Evolutionary conservation across 2,329 filamentous ascomycete genomes (phyloP).

Genomic region (Helotiales sp.): DNA sequence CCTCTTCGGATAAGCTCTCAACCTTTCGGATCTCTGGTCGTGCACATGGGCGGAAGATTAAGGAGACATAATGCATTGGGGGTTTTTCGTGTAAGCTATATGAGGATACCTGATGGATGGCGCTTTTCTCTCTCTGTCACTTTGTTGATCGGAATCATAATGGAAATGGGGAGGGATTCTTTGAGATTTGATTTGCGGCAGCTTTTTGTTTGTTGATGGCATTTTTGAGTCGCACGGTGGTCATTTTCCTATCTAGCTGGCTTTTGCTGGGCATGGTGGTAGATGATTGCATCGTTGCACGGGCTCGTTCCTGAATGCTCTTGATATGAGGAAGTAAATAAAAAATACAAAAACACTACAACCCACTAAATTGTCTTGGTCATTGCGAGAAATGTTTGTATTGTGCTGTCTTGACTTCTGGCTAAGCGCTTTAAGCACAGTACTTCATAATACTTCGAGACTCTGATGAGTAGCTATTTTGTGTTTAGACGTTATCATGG

Average conservation of each 20-base stretch:
- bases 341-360: conserved; percentile 22
- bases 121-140: conserved; percentile 2
- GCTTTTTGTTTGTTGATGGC: conserved; percentile 8
- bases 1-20: conserved; percentile 19
- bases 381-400: background rate
- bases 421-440: too few species aligned
- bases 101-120: conserved; percentile 10
- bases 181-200: conserved; percentile 9
- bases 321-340: conserved; percentile 11
- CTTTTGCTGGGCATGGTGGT: conserved; percentile 10
- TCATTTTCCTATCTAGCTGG: conserved; percentile 6
- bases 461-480: too few species aligned
- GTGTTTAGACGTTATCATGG: too few species aligned
- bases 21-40: conserved; percentile 12
- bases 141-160: conserved; percentile 16
- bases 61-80: conserved; percentile 3
- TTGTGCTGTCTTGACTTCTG: background rate
- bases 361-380: background rate
- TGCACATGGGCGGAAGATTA: background rate
- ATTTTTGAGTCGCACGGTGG: conserved; percentile 3
- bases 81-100: conserved; percentile 11
- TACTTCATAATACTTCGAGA: too few species aligned
- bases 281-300: conserved; percentile 17
- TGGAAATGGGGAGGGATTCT: conserved; percentile 2
- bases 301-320: conserved; percentile 12